Conservation (phyloP, 2,329 filamentous ascomycete species). For the Clonostachys rosea region DNA sequence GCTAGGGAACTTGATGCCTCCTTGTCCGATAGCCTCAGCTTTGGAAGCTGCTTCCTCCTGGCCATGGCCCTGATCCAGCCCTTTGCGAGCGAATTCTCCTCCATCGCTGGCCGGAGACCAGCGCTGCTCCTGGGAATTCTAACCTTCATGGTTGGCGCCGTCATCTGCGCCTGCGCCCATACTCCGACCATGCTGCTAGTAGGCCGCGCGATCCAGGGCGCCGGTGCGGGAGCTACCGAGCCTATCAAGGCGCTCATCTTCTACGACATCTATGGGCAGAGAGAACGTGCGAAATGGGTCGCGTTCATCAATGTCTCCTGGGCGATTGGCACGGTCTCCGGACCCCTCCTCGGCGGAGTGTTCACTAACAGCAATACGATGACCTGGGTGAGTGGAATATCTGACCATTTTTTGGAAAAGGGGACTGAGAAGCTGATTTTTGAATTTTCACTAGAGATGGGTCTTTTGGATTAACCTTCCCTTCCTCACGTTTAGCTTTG, state of each 20-base stretch:
- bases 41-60: conserved; percentile 64
- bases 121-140: conserved; percentile 9
- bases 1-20: conserved; percentile 14
- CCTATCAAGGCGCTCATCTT: conserved; percentile 24
- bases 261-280: conserved; percentile 31
- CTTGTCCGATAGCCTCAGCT: conserved; percentile 13
- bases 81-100: conserved; percentile 26
- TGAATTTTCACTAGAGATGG: conserved; percentile 15
- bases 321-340: conserved; percentile 47
- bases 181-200: conserved; percentile 20
- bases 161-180: conserved; percentile 25
- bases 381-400: not conserved
- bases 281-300: conserved; percentile 32
- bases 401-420: not conserved
- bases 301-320: conserved; percentile 37
- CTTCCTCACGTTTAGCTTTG: conserved; percentile 13
- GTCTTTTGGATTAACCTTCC: conserved; percentile 29
- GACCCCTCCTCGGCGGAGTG: conserved; percentile 15
- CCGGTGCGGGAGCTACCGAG: conserved; percentile 25
- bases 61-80: conserved; percentile 59
- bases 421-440: not conserved
- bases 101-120: conserved; percentile 25
- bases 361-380: not conserved
- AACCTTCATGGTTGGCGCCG: conserved; percentile 32
- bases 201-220: conserved; percentile 27